Conservation (phyloP, 179 eudicot species). For the Spinacia oleracea region DNA sequence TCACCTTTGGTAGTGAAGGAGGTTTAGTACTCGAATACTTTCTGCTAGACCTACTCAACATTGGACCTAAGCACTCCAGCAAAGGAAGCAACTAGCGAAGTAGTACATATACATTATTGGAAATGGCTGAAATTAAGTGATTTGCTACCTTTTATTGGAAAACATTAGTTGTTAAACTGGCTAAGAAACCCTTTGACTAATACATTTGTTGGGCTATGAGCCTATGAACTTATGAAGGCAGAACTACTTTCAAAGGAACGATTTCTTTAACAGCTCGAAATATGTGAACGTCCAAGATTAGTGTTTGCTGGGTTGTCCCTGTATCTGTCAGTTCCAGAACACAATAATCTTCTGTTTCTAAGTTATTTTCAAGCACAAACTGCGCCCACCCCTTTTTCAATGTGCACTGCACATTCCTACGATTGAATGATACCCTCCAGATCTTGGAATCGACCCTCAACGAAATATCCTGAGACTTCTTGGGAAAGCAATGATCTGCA, state of each 20-base stretch:
- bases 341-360: slow-evolving; percentile 15
- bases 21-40: too few relatives aligned
- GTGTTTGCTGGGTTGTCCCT: neutral
- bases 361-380: slow-evolving; percentile 25
- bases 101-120: too few relatives aligned
- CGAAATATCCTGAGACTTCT: neutral
- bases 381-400: slow-evolving; percentile 10
- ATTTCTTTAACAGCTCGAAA: slow-evolving; percentile 16
- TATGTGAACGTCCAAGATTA: slow-evolving; percentile 12
- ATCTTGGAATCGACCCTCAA: slow-evolving; percentile 15
- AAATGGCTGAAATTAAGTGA: too few relatives aligned
- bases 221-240: neutral
- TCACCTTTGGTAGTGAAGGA: too few relatives aligned
- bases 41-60: too few relatives aligned
- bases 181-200: neutral
- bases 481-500: slow-evolving; percentile 9
- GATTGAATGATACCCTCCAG: slow-evolving; percentile 1
- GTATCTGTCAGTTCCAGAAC: neutral
- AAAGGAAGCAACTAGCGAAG: too few relatives aligned
- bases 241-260: neutral
- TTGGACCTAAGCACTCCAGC: too few relatives aligned
- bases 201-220: neutral
- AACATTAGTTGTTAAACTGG: too few relatives aligned
- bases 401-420: slow-evolving; percentile 12
- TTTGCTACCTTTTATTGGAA: too few relatives aligned